phyloP scores from a whole-genome alignment of 345 rosid genomes.

The Ailanthus altissimus region DNA sequence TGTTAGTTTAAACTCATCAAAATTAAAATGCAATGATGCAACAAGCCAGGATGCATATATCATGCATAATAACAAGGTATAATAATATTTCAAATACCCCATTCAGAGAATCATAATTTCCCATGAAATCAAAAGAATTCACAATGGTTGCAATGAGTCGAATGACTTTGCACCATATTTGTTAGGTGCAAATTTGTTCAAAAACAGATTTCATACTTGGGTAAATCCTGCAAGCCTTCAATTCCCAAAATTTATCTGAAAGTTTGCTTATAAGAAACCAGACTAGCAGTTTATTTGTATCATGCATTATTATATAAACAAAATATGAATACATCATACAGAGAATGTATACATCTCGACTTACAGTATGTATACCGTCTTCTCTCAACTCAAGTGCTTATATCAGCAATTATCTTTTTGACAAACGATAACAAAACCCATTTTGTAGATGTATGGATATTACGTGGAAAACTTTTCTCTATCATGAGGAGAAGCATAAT shows the following conservation, averaged over 20 bases:
- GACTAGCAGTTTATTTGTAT: background rate
- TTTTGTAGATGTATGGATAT: background rate
- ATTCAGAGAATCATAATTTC: background rate
- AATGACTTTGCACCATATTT: background rate
- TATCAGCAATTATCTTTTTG: background rate
- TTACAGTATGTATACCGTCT: background rate
- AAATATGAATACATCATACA: background rate
- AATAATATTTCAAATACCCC: background rate
- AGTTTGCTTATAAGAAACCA: background rate
- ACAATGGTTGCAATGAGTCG: background rate
- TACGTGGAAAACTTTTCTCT: slow-evolving; percentile 48
- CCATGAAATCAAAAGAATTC: background rate
- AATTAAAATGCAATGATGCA: too few species aligned
- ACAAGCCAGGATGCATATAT: background rate
- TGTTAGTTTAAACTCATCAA: too few species aligned
- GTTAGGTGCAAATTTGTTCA: too few species aligned
- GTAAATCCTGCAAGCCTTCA: background rate
- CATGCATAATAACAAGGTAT: background rate
- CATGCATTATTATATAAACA: background rate
- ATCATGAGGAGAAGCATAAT: slow-evolving; percentile 59
- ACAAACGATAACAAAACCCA: background rate
- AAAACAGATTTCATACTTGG: background rate
- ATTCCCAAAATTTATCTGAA: background rate
- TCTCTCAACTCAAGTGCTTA: background rate
- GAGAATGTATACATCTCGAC: background rate